Evolutionary conservation across 805 yeast species (phyloP).

Genomic region (Yarrowia deformans): DNA sequence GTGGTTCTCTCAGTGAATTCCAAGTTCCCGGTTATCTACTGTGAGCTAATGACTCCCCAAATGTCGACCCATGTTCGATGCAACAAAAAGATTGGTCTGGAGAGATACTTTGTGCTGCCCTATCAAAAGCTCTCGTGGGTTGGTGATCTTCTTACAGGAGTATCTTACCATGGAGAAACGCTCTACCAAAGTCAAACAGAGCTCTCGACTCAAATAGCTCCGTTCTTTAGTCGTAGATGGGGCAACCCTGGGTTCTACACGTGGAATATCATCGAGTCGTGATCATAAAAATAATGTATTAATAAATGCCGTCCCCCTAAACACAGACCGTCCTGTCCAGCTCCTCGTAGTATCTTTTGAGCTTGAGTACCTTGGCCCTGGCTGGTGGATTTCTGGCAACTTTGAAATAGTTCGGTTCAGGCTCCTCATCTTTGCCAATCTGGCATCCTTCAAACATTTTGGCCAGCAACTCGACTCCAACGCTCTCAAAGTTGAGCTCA

Average conservation of each 20-base stretch:
- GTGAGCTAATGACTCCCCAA: neutral
- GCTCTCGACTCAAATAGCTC: neutral
- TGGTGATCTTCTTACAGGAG: neutral
- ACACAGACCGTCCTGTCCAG: slow-evolving; percentile 1
- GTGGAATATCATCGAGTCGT: neutral
- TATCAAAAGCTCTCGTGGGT: neutral
- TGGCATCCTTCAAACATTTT: slow-evolving; percentile 38
- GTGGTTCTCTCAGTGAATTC: neutral
- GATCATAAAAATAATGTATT: too few species aligned
- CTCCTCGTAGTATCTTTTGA: slow-evolving; percentile 24
- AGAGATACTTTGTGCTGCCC: neutral
- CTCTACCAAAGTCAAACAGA: neutral
- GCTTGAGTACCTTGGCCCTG: slow-evolving; percentile 31
- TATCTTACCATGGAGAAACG: neutral
- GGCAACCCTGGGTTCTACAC: neutral
- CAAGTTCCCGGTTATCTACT: neutral
- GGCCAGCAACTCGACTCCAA: slow-evolving; percentile 25
- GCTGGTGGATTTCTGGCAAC: slow-evolving; percentile 24
- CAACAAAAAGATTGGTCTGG: neutral
- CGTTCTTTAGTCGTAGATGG: neutral
- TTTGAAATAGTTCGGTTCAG: slow-evolving; percentile 26
- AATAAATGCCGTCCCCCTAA: slow-evolving; percentile 41
- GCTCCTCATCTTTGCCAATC: slow-evolving; percentile 34
- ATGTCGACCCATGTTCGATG: neutral
- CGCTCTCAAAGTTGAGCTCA: slow-evolving; percentile 6